phyloP scores from a whole-genome alignment of 2,329 filamentous ascomycete species.

The Fusarium protoensiforme region DNA sequence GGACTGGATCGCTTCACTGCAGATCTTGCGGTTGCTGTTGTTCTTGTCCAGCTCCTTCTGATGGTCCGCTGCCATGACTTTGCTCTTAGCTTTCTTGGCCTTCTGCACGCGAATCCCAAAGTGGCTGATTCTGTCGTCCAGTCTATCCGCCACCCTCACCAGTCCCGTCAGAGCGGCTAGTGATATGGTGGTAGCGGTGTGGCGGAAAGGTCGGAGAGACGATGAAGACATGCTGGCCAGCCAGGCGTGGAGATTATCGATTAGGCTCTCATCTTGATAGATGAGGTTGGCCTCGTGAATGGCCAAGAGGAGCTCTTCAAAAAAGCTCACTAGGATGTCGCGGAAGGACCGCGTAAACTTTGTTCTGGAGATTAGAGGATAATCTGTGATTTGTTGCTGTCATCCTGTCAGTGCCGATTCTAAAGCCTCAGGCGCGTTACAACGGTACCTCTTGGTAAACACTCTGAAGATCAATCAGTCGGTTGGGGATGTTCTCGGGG shows the following conservation, averaged over 20 bases:
- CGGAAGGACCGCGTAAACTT: slow-evolving; percentile 84
- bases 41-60: slow-evolving; percentile 78
- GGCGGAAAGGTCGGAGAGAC: slow-evolving; percentile 86
- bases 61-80: slow-evolving; percentile 78
- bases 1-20: slow-evolving; percentile 80
- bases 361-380: slow-evolving; percentile 86
- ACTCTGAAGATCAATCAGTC: slow-evolving; percentile 85
- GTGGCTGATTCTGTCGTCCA: slow-evolving; percentile 79
- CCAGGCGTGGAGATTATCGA: slow-evolving; percentile 93
- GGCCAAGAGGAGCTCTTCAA: slow-evolving; percentile 78
- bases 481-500: slow-evolving; percentile 84
- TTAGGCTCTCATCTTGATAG: slow-evolving; percentile 79
- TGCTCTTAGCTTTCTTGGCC: slow-evolving; percentile 69
- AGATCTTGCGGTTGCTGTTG: slow-evolving; percentile 74
- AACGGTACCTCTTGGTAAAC: slow-evolving; percentile 79
- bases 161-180: slow-evolving; percentile 83
- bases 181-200: slow-evolving; percentile 89
- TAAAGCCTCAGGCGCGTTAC: background rate
- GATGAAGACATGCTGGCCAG: slow-evolving; percentile 91
- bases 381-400: slow-evolving; percentile 83
- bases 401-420: slow-evolving; percentile 40
- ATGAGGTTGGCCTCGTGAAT: slow-evolving; percentile 85
- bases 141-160: slow-evolving; percentile 76
- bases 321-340: slow-evolving; percentile 80
- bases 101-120: slow-evolving; percentile 79